A percentile compares a stretch with the other conserved stretches of the same genome.
phyloP scores from a whole-genome alignment of 1,139 yeast genomes.

The Geotrichum cucujoidarum region DNA sequence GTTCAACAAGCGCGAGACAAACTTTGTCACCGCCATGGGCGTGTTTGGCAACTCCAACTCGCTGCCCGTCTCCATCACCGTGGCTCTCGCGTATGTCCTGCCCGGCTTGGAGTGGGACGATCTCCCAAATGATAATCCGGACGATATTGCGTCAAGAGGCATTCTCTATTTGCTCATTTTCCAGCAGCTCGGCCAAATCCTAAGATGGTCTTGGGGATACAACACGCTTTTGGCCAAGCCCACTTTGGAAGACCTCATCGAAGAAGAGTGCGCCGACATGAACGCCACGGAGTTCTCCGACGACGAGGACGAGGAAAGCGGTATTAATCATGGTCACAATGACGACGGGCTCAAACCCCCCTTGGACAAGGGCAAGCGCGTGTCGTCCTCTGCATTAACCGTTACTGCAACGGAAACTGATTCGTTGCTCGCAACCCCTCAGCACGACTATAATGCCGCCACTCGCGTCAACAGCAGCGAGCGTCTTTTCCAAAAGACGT shows the following conservation, averaged over 20 bases:
- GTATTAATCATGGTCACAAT: constrained; percentile 3
- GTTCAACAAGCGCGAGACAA: constrained; percentile 60
- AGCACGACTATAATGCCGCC: neutral
- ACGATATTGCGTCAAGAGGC: constrained; percentile 75
- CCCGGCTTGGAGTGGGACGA: constrained; percentile 75
- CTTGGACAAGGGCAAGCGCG: constrained; percentile 7
- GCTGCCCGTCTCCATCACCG: constrained; percentile 60
- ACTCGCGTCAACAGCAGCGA: neutral
- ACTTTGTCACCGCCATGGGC: constrained; percentile 84
- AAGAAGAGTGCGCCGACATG: constrained; percentile 18
- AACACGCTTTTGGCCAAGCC: constrained; percentile 61
- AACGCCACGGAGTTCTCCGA: constrained; percentile 7
- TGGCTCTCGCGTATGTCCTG: constrained; percentile 64
- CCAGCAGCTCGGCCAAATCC: constrained; percentile 79
- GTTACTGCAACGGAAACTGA: neutral
- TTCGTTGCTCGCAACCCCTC: constrained; percentile 7
- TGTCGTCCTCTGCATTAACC: neutral
- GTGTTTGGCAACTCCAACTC: constrained; percentile 77
- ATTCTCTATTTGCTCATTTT: constrained; percentile 69
- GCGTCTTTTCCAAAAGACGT: neutral
- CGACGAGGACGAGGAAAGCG: constrained; percentile 4
- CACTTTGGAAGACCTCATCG: constrained; percentile 20
- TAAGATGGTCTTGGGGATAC: constrained; percentile 93
- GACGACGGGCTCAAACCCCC: neutral
- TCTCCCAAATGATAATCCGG: constrained; percentile 57